Percentiles rank a stretch among this genome's conserved stretches.
Evolutionary conservation across 352 stramenopile species (phyloP).

Genomic region (Phytophthora ohioensis): DNA sequence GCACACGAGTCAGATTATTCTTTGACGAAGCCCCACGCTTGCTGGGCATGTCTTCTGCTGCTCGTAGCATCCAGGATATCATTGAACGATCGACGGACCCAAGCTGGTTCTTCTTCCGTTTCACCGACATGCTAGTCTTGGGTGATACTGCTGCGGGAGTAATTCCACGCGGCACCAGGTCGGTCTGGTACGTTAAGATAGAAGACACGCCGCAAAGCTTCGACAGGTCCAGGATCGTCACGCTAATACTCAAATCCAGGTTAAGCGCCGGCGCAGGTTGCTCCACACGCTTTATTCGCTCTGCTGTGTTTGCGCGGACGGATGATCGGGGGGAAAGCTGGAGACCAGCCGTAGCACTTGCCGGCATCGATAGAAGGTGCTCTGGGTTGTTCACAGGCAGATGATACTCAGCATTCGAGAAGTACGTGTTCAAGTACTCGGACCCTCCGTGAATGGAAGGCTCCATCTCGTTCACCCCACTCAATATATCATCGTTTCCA

Average conservation of each 20-base stretch:
- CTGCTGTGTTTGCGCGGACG: constrained; percentile 38
- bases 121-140: constrained; percentile 17
- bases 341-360: constrained; percentile 42
- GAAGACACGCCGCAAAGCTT: constrained; percentile 79
- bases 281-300: constrained; percentile 61
- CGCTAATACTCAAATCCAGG: constrained; percentile 74
- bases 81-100: constrained; percentile 55
- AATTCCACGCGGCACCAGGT: constrained; percentile 38
- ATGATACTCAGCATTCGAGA: constrained; percentile 73
- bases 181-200: constrained; percentile 73
- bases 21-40: constrained; percentile 33
- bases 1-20: constrained; percentile 54
- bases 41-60: constrained; percentile 44
- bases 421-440: constrained; percentile 81
- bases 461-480: constrained; percentile 51
- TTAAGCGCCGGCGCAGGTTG: constrained; percentile 55
- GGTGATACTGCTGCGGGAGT: constrained; percentile 12
- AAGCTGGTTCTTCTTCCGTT: constrained; percentile 27
- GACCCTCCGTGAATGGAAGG: constrained; percentile 70
- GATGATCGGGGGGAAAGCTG: constrained; percentile 61
- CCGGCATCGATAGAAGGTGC: constrained; percentile 66
- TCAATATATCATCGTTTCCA: constrained; percentile 37
- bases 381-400: constrained; percentile 75
- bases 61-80: constrained; percentile 69
- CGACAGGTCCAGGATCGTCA: constrained; percentile 79